Evolutionary conservation across 768 basidiomycete species (phyloP).

Genomic region (Postia placenta): DNA sequence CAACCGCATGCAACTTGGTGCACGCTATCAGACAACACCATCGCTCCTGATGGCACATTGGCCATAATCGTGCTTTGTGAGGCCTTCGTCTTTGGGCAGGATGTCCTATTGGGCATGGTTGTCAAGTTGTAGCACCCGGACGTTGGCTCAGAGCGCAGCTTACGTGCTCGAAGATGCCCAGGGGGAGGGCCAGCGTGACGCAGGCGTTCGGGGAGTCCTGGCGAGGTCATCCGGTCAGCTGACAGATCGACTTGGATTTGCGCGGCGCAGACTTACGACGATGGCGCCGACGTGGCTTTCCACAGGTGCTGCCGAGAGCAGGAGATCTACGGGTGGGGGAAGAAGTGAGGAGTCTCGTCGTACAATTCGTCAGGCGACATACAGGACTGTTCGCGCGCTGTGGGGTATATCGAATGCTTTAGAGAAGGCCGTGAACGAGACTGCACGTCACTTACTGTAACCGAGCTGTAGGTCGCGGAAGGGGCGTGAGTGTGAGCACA

Average conservation of each 20-base stretch:
- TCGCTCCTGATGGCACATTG: slow-evolving; percentile 66
- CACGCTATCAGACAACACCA: slow-evolving; percentile 37
- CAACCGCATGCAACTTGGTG: too few species aligned
- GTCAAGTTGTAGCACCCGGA: too few species aligned
- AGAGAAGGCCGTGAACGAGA: too few species aligned
- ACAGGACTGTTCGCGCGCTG: slow-evolving; percentile 78
- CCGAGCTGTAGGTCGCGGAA: slow-evolving; percentile 47
- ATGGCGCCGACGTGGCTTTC: slow-evolving; percentile 68
- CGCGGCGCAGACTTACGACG: slow-evolving; percentile 40
- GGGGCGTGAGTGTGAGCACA: not conserved
- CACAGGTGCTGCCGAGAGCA: slow-evolving; percentile 64
- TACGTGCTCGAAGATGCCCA: slow-evolving; percentile 74
- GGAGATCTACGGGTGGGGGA: slow-evolving; percentile 45
- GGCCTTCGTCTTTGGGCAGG: slow-evolving; percentile 55
- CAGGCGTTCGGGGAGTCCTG: slow-evolving; percentile 77
- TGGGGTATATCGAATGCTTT: not conserved
- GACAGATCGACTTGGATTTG: not conserved
- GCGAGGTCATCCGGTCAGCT: not conserved
- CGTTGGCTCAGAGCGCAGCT: slow-evolving; percentile 17
- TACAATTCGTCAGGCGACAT: slow-evolving; percentile 13
- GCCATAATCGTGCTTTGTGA: slow-evolving; percentile 52
- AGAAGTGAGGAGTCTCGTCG: not conserved
- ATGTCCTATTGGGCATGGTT: slow-evolving; percentile 61
- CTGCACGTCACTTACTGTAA: slow-evolving; percentile 47
- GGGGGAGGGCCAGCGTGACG: slow-evolving; percentile 65